A percentile compares a stretch with the other conserved stretches of the same genome.
phyloP scores from a whole-genome alignment of 2,329 filamentous ascomycete genomes.

The Ophiostoma quercus region DNA sequence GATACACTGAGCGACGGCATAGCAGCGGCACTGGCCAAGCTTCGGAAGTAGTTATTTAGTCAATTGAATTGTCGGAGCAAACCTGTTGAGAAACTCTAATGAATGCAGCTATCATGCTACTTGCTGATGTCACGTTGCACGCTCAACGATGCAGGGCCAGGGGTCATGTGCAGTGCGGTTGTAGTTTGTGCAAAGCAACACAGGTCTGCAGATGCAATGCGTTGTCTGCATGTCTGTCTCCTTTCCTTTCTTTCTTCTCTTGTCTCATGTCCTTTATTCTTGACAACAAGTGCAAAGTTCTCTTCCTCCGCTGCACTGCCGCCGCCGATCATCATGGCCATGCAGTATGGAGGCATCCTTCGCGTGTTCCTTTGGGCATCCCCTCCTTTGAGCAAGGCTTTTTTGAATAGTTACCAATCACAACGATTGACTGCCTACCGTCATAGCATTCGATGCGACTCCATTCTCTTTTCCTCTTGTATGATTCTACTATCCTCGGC shows the following conservation, averaged over 20 bases:
- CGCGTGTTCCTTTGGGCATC: background rate
- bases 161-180: background rate
- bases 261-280: too few relatives aligned
- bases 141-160: background rate
- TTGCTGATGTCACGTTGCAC: background rate
- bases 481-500: background rate
- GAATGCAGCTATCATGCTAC: background rate
- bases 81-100: background rate
- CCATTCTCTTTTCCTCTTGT: background rate
- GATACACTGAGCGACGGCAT: constrained; percentile 53
- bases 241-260: background rate
- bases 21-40: constrained; percentile 55
- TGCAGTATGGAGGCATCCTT: background rate
- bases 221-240: background rate
- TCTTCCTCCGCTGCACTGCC: too few relatives aligned
- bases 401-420: background rate
- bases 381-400: background rate
- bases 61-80: background rate
- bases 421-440: background rate
- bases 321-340: background rate
- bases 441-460: background rate
- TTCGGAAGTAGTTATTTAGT: constrained; percentile 31
- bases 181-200: background rate
- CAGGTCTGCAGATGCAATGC: background rate
- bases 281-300: too few relatives aligned